Percentiles rank a stretch among this genome's conserved stretches.
Conservation (phyloP, 192 early-diverging fungal species). For the Geosiphon pyriformis region DNA sequence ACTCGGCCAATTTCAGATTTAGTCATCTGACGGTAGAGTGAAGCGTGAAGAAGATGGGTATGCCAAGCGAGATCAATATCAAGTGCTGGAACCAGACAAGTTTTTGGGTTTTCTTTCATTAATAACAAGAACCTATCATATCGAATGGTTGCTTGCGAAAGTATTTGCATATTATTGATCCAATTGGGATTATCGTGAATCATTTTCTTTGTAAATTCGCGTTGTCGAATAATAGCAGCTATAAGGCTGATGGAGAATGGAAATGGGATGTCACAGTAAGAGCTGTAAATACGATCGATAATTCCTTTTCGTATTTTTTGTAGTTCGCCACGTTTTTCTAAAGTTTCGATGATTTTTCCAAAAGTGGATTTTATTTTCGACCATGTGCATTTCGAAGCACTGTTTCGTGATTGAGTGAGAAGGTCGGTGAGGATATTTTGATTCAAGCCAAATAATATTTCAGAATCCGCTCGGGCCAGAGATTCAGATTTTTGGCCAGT, state of each 20-base stretch:
- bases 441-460: too few relatives aligned
- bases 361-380: too few relatives aligned
- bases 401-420: too few relatives aligned
- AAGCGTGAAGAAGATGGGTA: slow-evolving; percentile 56
- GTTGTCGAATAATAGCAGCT: slow-evolving; percentile 44
- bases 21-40: slow-evolving; percentile 49
- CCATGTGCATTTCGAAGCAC: too few relatives aligned
- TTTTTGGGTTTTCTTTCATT: slow-evolving; percentile 32
- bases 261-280: slow-evolving; percentile 38
- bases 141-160: slow-evolving; percentile 33
- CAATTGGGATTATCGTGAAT: slow-evolving; percentile 35
- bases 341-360: too few relatives aligned
- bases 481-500: too few relatives aligned
- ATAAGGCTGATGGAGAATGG: slow-evolving; percentile 44
- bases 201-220: slow-evolving; percentile 50
- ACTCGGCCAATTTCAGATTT: slow-evolving; percentile 37
- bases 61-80: slow-evolving; percentile 69
- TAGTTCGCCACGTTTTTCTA: too few relatives aligned
- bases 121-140: slow-evolving; percentile 46
- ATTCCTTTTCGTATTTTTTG: slow-evolving; percentile 17
- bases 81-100: slow-evolving; percentile 53
- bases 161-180: slow-evolving; percentile 14
- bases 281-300: slow-evolving; percentile 17
- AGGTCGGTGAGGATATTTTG: too few relatives aligned
- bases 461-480: too few relatives aligned